phyloP scores from a whole-genome alignment of 73 alveolate genomes.

The Tetrahymena borealis region DNA sequence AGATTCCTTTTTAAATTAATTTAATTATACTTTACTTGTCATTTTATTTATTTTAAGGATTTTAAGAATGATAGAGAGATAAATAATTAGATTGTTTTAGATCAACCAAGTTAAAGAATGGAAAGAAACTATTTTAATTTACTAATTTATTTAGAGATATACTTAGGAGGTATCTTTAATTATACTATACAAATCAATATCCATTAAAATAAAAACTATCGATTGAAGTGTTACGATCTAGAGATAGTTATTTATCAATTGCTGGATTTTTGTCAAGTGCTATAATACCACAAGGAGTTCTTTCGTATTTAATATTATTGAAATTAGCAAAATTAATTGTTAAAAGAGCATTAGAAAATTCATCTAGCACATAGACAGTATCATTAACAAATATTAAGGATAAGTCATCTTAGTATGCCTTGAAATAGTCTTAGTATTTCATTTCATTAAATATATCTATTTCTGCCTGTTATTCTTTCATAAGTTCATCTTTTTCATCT shows the following conservation, averaged over 20 bases:
- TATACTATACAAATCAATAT: too few species aligned
- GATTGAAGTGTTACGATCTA: background rate
- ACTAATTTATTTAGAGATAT: too few species aligned
- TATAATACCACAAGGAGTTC: background rate
- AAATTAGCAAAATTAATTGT: background rate
- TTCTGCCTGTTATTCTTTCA: background rate
- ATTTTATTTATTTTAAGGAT: too few species aligned
- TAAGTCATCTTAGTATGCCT: conserved; percentile 27
- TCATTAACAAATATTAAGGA: conserved; percentile 26
- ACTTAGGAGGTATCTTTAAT: too few species aligned
- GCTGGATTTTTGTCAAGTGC: background rate
- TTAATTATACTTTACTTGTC: too few species aligned
- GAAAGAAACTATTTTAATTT: too few species aligned
- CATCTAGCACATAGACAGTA: conserved; percentile 33
- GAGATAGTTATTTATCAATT: background rate
- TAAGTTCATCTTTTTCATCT: background rate
- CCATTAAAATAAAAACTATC: background rate
- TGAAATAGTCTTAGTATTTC: conserved; percentile 7
- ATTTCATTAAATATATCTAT: background rate
- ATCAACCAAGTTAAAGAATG: too few species aligned
- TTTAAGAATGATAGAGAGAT: too few species aligned
- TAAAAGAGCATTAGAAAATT: background rate
- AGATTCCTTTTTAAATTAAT: too few species aligned
- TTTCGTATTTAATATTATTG: background rate
- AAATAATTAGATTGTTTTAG: too few species aligned